Evolutionary conservation across 2,329 filamentous ascomycete genomes (phyloP).

Genomic region (Leptographium procerum): DNA sequence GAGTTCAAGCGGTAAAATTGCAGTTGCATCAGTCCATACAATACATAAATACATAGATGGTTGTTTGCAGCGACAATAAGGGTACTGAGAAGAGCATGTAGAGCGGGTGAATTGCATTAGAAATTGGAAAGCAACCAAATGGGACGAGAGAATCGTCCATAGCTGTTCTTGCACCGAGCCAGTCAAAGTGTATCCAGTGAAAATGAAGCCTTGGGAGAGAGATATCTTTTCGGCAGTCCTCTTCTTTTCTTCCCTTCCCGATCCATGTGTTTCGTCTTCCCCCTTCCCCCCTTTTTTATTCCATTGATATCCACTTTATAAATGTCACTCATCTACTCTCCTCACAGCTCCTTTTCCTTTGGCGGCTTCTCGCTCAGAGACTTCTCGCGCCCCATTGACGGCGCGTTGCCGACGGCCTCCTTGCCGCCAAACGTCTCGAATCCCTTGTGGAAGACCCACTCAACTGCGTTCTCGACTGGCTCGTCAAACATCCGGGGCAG

Average conservation of each 20-base stretch:
- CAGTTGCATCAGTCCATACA: neutral
- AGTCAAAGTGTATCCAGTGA: too few species aligned
- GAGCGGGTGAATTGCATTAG: too few species aligned
- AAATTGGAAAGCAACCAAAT: too few species aligned
- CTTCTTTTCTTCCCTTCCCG: too few species aligned
- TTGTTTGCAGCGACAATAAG: neutral
- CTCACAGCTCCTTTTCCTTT: constrained; percentile 31
- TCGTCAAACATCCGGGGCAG: constrained; percentile 79
- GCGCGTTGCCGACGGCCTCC: constrained; percentile 41
- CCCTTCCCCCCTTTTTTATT: too few species aligned
- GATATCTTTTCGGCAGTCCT: too few species aligned
- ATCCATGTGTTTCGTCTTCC: too few species aligned
- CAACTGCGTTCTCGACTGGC: constrained; percentile 83
- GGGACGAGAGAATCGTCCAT: too few species aligned
- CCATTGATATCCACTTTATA: too few species aligned
- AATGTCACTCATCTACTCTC: neutral
- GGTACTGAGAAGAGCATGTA: neutral
- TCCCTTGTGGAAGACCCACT: constrained; percentile 77
- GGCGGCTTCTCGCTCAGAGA: constrained; percentile 25
- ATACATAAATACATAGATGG: neutral
- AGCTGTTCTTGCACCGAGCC: too few species aligned
- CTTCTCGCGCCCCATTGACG: constrained; percentile 40
- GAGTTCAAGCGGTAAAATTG: neutral
- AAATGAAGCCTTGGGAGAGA: too few species aligned
- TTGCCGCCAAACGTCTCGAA: constrained; percentile 63